Base-by-base conservation (phyloP, 805 yeast species). In the Zygosaccharomyces bisporus region DNA sequence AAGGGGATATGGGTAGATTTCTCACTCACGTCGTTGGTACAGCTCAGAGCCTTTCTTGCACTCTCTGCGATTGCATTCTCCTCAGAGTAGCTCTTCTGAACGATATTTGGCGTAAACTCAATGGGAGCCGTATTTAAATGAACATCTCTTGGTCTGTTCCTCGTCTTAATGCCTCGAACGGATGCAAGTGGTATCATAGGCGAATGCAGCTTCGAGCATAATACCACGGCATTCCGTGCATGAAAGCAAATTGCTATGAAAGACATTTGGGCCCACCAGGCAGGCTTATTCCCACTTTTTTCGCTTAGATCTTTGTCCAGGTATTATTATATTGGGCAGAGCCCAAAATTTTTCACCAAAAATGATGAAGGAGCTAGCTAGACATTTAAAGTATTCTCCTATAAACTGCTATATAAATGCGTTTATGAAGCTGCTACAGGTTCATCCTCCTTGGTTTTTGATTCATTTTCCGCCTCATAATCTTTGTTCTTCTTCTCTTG, bases 1-100 rank as follows among this genome's bases (percentile, higher is more conserved):
- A 83, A 84, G 0, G 90, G 90, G 23, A 53, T 9, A 27, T 46
- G 31, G 3, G 31, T n/a, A 6, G 37, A 21, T 20, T 47, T 48
- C 10, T 32, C 47, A 4, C 57, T 53, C 1, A 58, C 45, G 32
- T 66, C 69, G 40, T 60, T 58, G 4, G 69, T 63, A 39, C 70
- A 61, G 31, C 70, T 63, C 13, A 68, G 56, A 1, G 67, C 66
- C 35, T 63, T 63, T 13, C 50, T 50, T 8, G 65, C 64, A 4
- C 55, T 51, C 21, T 53, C 47, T 12, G 53, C 49, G 23, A 53
- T 44, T 24, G 34, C 50, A 19, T 39, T 37, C 14, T 24, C 45
- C 34, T 46, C 39, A 45, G 31, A 31, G 13, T 37, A 14, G 56
- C 56, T 12, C 52, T 39, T 30, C 41, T 46, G 16, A 41, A 46